These are phyloP conservation scores for Trichoderma breve DNA, from an alignment of 2,329 filamentous ascomycete genomes.

Conservation along the genomic window DNA sequence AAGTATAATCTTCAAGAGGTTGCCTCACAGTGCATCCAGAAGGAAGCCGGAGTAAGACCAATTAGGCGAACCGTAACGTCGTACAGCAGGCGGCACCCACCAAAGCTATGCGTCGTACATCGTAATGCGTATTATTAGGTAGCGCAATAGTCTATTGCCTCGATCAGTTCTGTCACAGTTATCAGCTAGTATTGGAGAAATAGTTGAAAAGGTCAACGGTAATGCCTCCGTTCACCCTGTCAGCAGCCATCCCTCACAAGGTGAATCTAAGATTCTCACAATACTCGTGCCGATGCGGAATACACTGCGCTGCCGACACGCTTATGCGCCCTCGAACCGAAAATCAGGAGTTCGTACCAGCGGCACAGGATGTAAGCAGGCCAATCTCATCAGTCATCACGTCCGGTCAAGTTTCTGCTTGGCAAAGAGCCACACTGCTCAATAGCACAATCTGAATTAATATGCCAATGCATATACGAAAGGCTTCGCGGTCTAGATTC, in stretches of 20 bases:
- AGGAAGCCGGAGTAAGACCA: background rate
- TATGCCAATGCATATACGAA: slow-evolving; percentile 1
- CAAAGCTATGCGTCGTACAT: background rate
- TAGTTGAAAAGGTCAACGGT: background rate
- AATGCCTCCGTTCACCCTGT: background rate
- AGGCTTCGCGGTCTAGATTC: slow-evolving; percentile 6
- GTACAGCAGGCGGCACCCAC: background rate
- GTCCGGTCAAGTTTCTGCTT: background rate
- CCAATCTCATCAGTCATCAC: background rate
- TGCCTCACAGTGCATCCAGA: background rate
- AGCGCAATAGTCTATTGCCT: background rate
- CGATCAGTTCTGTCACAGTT: background rate
- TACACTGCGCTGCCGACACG: background rate
- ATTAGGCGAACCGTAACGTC: slow-evolving; percentile 2
- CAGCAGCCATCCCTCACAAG: background rate
- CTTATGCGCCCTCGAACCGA: background rate
- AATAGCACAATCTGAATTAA: background rate
- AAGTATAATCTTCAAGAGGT: background rate
- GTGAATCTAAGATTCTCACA: background rate
- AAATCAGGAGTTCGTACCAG: background rate
- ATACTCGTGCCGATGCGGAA: background rate
- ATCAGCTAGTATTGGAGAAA: background rate
- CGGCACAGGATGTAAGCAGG: background rate
- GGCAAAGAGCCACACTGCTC: background rate
- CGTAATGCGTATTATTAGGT: background rate